Evolutionary conservation across 768 basidiomycete species (phyloP), one percentile per base, ranked within the genome.

Genomic region (Suillus decipiens): DNA sequence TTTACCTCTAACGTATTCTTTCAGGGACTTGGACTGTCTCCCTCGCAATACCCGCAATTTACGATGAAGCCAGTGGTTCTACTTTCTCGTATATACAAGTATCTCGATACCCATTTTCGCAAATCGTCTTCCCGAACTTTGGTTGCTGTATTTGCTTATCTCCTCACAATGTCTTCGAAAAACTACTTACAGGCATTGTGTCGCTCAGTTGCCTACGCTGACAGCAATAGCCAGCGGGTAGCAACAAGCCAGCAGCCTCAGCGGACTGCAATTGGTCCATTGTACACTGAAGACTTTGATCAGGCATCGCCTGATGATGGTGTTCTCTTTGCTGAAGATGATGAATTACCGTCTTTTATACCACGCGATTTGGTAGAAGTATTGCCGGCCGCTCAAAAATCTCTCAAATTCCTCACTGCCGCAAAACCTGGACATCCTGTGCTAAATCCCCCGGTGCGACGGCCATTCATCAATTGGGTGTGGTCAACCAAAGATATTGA

Each of bases 371-470:
- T 89, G 34, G 75, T 83, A 8, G 77, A 81, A 51, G 78, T 84
- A 8, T 74, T 94, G 4, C 82, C 85, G 14, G 83, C 84, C 4
- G 91, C 91, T 1, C 85, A 84, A 64, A 88, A 84, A 67, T 93
- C 93, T 0, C 74, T 94, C 11, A 79, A 82, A 34, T 75, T 95
- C 4, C 79, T 94, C 0, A 80, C 80, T 55, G 81, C 81, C 11
- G 90, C 92, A 3, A 78, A 85, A 62, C 87, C 90, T 0, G 82
- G 86, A 54, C 89, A 92, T 69, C 80, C 80, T 0, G 71, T 90
- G 12, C 74, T 91, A n/a, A 74, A 63, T 41, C 67, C 67, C 8
- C 69, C 75, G 1, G 59, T 63, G 33, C 62, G 66, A 11, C 69
- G 70, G 17, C 65, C 66, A 7, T 65, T 64, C 8, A 76, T 88